Evolutionary conservation across 2,329 filamentous ascomycete species (phyloP).

Genomic region (Trichophyton schoenleinii): DNA sequence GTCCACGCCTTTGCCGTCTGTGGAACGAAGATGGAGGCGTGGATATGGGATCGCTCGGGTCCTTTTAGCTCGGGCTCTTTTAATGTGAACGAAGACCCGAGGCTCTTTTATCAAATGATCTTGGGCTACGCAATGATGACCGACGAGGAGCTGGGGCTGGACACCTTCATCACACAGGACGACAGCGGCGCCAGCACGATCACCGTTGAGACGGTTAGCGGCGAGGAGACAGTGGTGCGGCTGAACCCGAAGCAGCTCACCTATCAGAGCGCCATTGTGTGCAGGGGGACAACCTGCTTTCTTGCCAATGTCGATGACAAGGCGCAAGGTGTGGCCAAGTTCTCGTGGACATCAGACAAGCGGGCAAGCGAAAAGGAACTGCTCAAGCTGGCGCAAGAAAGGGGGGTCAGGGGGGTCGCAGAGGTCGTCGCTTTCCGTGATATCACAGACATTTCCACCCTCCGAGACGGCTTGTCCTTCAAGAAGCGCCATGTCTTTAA

Average conservation of each 20-base stretch:
- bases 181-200: not conserved
- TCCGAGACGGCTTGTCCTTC: conserved; percentile 18
- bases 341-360: conserved; percentile 22
- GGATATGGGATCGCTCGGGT: conserved; percentile 26
- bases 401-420: conserved; percentile 19
- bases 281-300: conserved; percentile 18
- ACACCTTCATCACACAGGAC: conserved; percentile 18
- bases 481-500: conserved; percentile 12
- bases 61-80: conserved; percentile 20
- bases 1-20: conserved; percentile 21
- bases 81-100: conserved; percentile 15
- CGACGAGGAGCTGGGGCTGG: conserved; percentile 21
- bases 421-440: conserved; percentile 17
- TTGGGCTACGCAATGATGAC: conserved; percentile 22
- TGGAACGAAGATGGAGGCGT: conserved; percentile 18
- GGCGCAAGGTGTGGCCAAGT: conserved; percentile 21
- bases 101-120: conserved; percentile 20
- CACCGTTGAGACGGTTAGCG: not conserved
- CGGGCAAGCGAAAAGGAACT: conserved; percentile 17
- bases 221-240: not conserved
- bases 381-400: conserved; percentile 17
- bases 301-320: conserved; percentile 7
- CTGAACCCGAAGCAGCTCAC: conserved; percentile 2
- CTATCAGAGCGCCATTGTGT: conserved; percentile 15
- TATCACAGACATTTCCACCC: conserved; percentile 19